Base-by-base conservation (phyloP, 2,329 filamentous ascomycete species). In the Atkinsonella texensis region DNA sequence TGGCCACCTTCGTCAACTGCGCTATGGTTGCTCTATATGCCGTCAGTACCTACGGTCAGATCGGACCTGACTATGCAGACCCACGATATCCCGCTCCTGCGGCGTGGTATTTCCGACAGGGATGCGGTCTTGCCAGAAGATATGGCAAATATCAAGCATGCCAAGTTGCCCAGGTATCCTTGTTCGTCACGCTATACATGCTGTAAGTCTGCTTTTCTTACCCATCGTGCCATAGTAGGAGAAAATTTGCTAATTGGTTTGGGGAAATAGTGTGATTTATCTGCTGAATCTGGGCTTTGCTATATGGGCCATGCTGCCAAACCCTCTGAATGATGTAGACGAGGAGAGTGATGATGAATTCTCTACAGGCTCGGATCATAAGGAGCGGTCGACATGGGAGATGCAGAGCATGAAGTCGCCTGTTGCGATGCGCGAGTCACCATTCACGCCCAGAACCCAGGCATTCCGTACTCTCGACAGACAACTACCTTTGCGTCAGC, bases 81-180 rank as follows among this genome's bases (percentile, higher is more conserved):
- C 68, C 78, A 6, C 65, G 72, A 43, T 76, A 82, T 59, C 77
- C 76, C 5, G 81, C 82, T 59, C 72, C 74, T 28, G 74, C 80
- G 28, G 77, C 85, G 7, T 91, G 87, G 87, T 90, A 89, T 65
- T 79, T 90, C 58, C 76, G 77, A 50, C 81, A 85, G 64, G 80
- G 78, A 55, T 91, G 87, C 68, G 71, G 67, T 50, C 73, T 84
- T 39, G 81, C 83, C 2, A 71, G 70, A 50, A 70, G 74, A 5
- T 74, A 74, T 54, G 68, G 67, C 48, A 75, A 77, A 31, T 71
- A 77, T 46, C 68, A 74, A 51, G 80, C 79, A 59, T 91, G 87
- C 65, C 67, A 74, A 60, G 75, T 86, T 63, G 85, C 86, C 7
- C 84, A 88, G 64, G 78, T 74, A 49, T 73, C 75, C 13, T 84